Base-by-base conservation (phyloP, 305 asterid species). In the Withania somnifera region DNA sequence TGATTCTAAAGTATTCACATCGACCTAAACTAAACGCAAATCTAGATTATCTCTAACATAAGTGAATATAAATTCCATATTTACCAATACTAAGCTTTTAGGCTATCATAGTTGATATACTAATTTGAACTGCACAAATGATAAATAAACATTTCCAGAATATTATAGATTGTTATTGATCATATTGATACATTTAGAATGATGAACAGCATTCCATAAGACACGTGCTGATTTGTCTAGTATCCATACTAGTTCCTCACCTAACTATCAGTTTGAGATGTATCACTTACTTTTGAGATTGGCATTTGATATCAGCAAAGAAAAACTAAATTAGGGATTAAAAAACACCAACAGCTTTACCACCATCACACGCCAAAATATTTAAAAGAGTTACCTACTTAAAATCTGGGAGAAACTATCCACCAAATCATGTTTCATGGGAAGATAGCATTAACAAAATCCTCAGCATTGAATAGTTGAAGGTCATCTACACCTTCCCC, bases 401-500 rank as follows among this genome's bases (percentile, higher is more conserved):
- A 28, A n/a, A 75, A 26, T 26, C 60, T 75, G 38, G 61, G 79
- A 75, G 79, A 75, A 75, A 75, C 61, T 75, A 61, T 50, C 61
- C 61, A 1, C 45, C 9, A 45, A 10, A 26, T 28, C 45, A 57
- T 66, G 80, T 84, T 78, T 95, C 93, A 94, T 19, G 99, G 95
- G 88, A 95, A 92, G 82, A 93, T 91, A 34, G 99, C 98, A 84
- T 95, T 78, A 11, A 95, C 97, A 42, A 95, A 95, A 19, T 93
- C 93, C 91, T 90, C 97, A 6, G 97, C 94, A 83, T 92, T 94
- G 77, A 95, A 95, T 14, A 96, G 97, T 86, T 95, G 99, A 77
- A 95, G 97, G 83, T 95, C 99, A 60, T 94, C 95, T 17, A 88
- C 63, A 34, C 96, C 93, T 92, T 95, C 98, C 66, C 99, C 99